Evolutionary conservation across 2,329 filamentous ascomycete genomes (phyloP), one percentile per base, ranked within the genome.

Genomic region (Exophiala sp.): DNA sequence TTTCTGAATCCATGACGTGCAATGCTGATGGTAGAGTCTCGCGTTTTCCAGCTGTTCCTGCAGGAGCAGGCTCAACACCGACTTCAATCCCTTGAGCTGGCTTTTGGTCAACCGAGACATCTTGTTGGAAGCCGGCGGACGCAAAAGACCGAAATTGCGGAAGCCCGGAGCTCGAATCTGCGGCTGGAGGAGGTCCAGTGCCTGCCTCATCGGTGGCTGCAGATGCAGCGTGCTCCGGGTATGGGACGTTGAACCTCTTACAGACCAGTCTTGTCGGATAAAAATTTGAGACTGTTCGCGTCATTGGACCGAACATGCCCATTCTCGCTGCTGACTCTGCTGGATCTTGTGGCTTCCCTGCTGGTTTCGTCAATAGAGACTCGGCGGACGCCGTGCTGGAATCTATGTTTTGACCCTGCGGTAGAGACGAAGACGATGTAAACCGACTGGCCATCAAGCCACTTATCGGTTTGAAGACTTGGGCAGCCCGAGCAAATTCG

Each of bases 371-470:
- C 12, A 84, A 71, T 6, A 81, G 65, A 40, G 57, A 50, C 2
- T 58, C 48, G 24, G 40, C 24, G 58, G 42, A 18, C 51, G 46
- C 36, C 39, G 33, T 42, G 29, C 14, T 35, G 11, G 65, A 54
- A 29, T 69, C 69, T 7, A 51, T 57, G 34, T 58, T 57, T 16
- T 63, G 53, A 39, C 62, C 60, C 62, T 29, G 64, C 64, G 39
- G 61, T 48, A 4, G 55, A 50, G 80, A 76, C 7, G 82, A 82
- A 1, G 84, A 82, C 1, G 88, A 86, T 0, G 91, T 96, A 68
- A 99, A 99, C 0, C 92, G 85, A 16, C 88, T 90, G 12, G 92
- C 94, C 90, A 99, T 97, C 59, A 89, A 79, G 0, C 91, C 91
- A 2, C 88, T 89, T 74, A 95, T 89, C 1, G 94, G 94, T 68